Conservation (phyloP, 1,284 basidiomycete genomes). For the Cutaneotrichosporon spelunceum region DNA sequence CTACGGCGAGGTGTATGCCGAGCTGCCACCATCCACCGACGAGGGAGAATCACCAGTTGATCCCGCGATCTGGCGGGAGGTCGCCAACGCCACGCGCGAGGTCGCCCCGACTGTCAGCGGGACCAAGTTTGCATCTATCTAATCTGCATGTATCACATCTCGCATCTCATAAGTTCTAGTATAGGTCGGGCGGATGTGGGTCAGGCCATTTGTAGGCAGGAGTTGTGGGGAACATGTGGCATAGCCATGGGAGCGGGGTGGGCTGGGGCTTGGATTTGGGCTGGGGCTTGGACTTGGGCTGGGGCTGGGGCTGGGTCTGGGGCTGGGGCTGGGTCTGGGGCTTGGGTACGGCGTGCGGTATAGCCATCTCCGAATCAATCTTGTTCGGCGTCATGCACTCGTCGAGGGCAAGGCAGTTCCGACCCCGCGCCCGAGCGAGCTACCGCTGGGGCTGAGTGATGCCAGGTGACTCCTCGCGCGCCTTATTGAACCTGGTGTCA, state of each 20-base stretch:
- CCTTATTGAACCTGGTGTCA: constrained; percentile 11
- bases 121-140: background rate
- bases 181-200: background rate
- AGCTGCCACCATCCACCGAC: background rate
- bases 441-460: background rate
- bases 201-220: background rate
- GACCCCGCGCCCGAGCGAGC: background rate
- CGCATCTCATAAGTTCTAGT: constrained; percentile 7
- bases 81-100: constrained; percentile 13
- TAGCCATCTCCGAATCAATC: background rate
- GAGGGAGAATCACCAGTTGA: background rate
- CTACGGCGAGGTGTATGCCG: constrained; percentile 20
- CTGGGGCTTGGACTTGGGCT: background rate
- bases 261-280: background rate
- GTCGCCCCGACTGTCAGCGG: background rate
- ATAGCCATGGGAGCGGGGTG: background rate
- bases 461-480: constrained; percentile 4
- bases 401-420: background rate
- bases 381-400: background rate
- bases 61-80: constrained; percentile 15
- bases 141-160: constrained; percentile 10
- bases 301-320: too few species aligned
- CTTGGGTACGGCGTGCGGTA: background rate
- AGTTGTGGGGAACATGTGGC: background rate
- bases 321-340: too few species aligned